Base-by-base conservation (phyloP, 805 yeast genomes). In the Saturnispora gosingensis region DNA sequence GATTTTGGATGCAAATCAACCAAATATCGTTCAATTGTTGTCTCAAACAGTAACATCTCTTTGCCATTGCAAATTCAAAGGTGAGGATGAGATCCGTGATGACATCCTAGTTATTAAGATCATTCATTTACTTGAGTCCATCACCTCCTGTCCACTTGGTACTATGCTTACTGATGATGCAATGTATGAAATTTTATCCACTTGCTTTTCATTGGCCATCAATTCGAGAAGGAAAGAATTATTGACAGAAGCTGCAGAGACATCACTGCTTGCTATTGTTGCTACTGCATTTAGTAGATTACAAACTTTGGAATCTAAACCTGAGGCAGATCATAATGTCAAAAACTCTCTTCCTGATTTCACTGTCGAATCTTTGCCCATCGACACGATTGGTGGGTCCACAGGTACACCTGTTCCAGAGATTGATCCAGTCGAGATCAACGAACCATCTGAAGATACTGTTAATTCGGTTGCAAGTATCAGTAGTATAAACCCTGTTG, bases 21-120 rank as follows among this genome's bases (percentile, higher is more conserved):
- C 72, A 30, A 82, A 84, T 52, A 67, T 85, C 20, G 75, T 72
- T 32, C 74, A 70, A 45, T 76, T 85, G 1, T 67, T 87, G 54
- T 76, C 81, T 16, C 88, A 86, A 61, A 75, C 85, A 46, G 77
- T 83, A 9, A 78, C 79, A 32, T 78, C 97, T 0, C 74, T 93
- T 55, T 87, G 98, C 0, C 96, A 88, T 64, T 93, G 98, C 68
- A 79, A 96, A 45, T 93, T 93, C 64, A 97, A 93, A 71, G 96
- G 96, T 2, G 85, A 93, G 0, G 97, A 90, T 63, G 95, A 88
- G 64, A 77, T 84, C 35, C 84, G 88, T 43, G 98, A 93, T 68
- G 99, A 93, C 64, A 86, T 95, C 0, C 91, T 93, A 3, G 71
- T 93, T 45, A 74, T 91, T 48, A 87, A 87, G 61, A 95, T 93